Evolutionary conservation across 2,329 filamentous ascomycete species (phyloP).

Genomic region (Fusarium aywerte): DNA sequence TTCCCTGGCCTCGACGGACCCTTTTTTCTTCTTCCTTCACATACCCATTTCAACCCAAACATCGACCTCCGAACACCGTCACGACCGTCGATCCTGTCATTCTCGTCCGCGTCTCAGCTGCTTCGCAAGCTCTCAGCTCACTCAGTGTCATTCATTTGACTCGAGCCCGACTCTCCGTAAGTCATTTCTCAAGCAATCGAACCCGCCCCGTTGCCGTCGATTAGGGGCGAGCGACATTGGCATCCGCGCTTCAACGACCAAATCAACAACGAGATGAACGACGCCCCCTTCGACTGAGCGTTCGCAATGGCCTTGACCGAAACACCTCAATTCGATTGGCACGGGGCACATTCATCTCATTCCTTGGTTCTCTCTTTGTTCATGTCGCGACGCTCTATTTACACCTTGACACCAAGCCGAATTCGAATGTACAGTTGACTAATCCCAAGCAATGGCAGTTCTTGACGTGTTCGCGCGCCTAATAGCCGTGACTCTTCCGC

Average conservation of each 20-base stretch:
- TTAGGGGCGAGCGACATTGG: constrained; percentile 15
- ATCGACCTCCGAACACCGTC: constrained; percentile 29
- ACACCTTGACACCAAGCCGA: constrained; percentile 6
- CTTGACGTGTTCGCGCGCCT: constrained; percentile 24
- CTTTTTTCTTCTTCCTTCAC: constrained; percentile 43
- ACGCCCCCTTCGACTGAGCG: constrained; percentile 24
- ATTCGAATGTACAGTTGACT: constrained; percentile 15
- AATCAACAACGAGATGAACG: constrained; percentile 29
- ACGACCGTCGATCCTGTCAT: constrained; percentile 40
- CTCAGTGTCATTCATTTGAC: constrained; percentile 38
- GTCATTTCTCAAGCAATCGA: constrained; percentile 27
- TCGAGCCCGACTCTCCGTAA: constrained; percentile 42
- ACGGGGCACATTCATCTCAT: constrained; percentile 9
- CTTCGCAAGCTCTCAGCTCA: constrained; percentile 26
- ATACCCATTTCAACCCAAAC: constrained; percentile 40
- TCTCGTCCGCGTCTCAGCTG: constrained; percentile 33
- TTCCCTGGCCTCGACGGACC: constrained; percentile 40
- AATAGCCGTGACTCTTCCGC: constrained; percentile 27
- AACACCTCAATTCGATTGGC: constrained; percentile 18
- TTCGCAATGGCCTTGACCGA: constrained; percentile 22
- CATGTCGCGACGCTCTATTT: constrained; percentile 18
- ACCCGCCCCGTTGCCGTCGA: constrained; percentile 6
- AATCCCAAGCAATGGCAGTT: constrained; percentile 38
- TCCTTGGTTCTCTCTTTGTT: background rate
- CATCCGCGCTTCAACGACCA: constrained; percentile 11